phyloP scores from a whole-genome alignment of 345 rosid species.

The Aquilaria yunnanensis region DNA sequence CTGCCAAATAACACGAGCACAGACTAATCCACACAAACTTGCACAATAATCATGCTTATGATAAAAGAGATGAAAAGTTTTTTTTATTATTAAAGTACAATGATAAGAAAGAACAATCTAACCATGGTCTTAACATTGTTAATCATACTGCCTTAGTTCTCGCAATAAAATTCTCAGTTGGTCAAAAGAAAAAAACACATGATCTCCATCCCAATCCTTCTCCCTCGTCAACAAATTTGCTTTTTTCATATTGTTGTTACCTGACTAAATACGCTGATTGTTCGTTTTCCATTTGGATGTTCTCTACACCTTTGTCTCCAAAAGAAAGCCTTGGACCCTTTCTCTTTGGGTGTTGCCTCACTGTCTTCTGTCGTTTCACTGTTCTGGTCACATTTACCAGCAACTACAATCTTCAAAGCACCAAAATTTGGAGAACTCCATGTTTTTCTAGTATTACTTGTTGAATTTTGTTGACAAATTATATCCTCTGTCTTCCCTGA shows the following conservation, averaged over 20 bases:
- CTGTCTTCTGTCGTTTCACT: constrained; percentile 18
- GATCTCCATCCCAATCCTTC: neutral
- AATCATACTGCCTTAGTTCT: no score
- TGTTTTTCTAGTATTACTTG: constrained; percentile 41
- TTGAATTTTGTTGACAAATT: constrained; percentile 27
- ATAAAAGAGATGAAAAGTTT: neutral
- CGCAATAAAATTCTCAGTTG: no score
- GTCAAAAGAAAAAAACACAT: no score
- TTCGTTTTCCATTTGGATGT: constrained; percentile 26
- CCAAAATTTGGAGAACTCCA: constrained; percentile 65
- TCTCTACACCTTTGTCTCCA: constrained; percentile 52
- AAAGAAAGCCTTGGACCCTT: constrained; percentile 46
- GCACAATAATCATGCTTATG: constrained; percentile 1
- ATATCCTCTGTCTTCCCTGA: constrained; percentile 28
- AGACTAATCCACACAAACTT: neutral
- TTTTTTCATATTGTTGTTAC: constrained; percentile 17
- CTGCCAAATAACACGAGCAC: neutral
- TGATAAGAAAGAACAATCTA: no score
- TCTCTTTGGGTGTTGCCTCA: constrained; percentile 69
- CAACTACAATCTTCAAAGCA: constrained; percentile 51
- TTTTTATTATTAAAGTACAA: no score
- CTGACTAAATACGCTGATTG: constrained; percentile 37
- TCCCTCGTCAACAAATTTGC: neutral
- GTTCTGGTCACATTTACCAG: constrained; percentile 30
- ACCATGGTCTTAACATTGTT: no score